These are phyloP conservation scores for Agaricus blazei DNA, from an alignment of 768 basidiomycete species.

Conservation along the genomic window DNA sequence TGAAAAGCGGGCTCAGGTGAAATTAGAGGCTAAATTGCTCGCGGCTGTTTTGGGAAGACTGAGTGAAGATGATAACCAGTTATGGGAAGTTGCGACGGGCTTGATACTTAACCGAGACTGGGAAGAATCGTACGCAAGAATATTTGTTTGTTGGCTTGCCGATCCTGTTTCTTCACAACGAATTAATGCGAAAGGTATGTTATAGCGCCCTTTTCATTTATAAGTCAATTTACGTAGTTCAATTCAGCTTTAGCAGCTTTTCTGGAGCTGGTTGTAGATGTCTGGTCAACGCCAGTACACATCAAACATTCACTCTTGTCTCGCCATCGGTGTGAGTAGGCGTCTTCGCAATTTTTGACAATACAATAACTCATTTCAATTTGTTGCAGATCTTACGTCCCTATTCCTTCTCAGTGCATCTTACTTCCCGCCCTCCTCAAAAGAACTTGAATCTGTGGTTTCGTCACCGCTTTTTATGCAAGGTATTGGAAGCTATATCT, in stretches of 20 bases:
- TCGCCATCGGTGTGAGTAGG: conserved; percentile 64
- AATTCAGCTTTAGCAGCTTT: conserved; percentile 41
- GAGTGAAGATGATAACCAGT: conserved; percentile 34
- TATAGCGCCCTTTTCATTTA: not conserved
- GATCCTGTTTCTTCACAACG: conserved; percentile 22
- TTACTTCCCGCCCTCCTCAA: conserved; percentile 51
- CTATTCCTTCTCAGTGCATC: conserved; percentile 63
- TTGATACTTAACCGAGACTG: conserved; percentile 55
- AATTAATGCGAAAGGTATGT: conserved; percentile 27
- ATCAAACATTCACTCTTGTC: conserved; percentile 75
- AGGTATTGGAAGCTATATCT: conserved; percentile 70
- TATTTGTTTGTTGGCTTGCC: conserved; percentile 69
- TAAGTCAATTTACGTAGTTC: not conserved
- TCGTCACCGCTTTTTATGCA: conserved; percentile 59
- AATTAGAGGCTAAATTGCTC: conserved; percentile 52
- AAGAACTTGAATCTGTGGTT: conserved; percentile 38
- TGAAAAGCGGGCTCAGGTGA: conserved; percentile 36
- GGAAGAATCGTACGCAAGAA: conserved; percentile 50
- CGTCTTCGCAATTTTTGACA: conserved; percentile 7
- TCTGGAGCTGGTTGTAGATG: conserved; percentile 44
- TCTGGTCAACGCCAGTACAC: conserved; percentile 76
- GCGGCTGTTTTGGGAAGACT: conserved; percentile 47
- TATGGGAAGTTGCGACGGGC: conserved; percentile 46
- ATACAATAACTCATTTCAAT: not conserved
- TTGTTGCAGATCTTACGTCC: conserved; percentile 59